Evolutionary conservation across 2,329 filamentous ascomycete species (phyloP).

Genomic region (Arthrinium puccinioides): DNA sequence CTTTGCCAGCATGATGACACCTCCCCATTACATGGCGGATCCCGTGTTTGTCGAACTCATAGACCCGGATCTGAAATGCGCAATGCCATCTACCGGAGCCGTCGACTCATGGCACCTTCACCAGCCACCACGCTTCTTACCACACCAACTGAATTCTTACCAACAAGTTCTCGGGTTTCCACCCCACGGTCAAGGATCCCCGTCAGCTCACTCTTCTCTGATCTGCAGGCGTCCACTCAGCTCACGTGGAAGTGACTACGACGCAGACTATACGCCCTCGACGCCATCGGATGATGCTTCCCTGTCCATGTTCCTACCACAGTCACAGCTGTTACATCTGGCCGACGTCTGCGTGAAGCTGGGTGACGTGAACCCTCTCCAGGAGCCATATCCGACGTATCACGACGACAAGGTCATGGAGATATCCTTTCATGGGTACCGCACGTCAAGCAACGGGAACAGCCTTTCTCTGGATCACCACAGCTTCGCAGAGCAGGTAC

Average conservation of each 20-base stretch:
- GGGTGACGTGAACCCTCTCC: conserved; percentile 23
- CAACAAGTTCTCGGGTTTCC: conserved; percentile 8
- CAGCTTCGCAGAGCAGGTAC: conserved; percentile 10
- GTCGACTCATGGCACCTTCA: not conserved
- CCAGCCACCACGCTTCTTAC: conserved; percentile 1
- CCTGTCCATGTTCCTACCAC: conserved; percentile 19
- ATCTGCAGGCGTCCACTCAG: conserved; percentile 29
- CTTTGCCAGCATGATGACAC: too few species aligned
- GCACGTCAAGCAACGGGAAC: conserved; percentile 25
- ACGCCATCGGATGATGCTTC: conserved; percentile 28
- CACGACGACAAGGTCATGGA: conserved; percentile 19
- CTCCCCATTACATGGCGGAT: too few species aligned
- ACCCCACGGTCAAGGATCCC: conserved; percentile 27
- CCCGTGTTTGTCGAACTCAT: not conserved
- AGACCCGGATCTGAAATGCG: not conserved
- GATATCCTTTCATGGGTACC: conserved; percentile 19
- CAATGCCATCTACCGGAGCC: not conserved
- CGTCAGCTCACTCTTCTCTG: conserved; percentile 29
- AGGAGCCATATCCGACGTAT: conserved; percentile 16
- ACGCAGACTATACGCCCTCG: conserved; percentile 24
- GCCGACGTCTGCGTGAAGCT: conserved; percentile 26
- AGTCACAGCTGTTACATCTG: conserved; percentile 20
- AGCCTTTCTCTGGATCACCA: conserved; percentile 12
- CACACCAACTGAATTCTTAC: conserved; percentile 10
- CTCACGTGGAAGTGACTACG: conserved; percentile 32